These are phyloP conservation scores for Pleurotus citrinopileatus DNA, from an alignment of 768 basidiomycete genomes.

Conservation along the genomic window DNA sequence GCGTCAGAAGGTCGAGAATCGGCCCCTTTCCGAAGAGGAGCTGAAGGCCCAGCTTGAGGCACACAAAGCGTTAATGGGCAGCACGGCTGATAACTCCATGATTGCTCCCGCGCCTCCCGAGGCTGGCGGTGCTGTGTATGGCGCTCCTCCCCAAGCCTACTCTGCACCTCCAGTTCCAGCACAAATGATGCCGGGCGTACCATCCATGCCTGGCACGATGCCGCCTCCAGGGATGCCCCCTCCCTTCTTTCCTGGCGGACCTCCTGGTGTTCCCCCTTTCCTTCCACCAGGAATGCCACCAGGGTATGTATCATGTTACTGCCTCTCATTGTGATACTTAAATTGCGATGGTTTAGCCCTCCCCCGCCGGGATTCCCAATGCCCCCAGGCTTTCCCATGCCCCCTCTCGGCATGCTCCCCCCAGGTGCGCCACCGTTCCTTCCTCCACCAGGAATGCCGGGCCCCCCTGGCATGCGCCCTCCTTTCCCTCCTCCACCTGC, in stretches of 20 bases:
- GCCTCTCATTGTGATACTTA: conserved; percentile 14
- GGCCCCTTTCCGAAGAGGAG: conserved; percentile 77
- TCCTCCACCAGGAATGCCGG: conserved; percentile 15
- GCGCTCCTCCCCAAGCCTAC: conserved; percentile 74
- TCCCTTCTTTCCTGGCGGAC: conserved; percentile 38
- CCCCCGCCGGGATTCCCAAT: conserved; percentile 55
- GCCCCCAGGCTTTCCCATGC: conserved; percentile 43
- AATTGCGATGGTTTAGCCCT: conserved; percentile 22
- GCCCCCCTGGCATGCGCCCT: conserved; percentile 16
- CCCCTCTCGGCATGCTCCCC: conserved; percentile 32
- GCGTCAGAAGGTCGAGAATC: conserved; percentile 78
- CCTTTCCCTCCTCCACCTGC: conserved; percentile 19
- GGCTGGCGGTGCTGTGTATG: conserved; percentile 61
- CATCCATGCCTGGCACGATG: conserved; percentile 27
- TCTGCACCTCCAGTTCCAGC: conserved; percentile 42
- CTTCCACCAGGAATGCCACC: conserved; percentile 53
- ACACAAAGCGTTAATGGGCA: conserved; percentile 90
- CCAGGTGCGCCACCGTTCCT: conserved; percentile 29
- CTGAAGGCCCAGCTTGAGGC: conserved; percentile 82
- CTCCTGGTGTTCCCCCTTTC: conserved; percentile 36
- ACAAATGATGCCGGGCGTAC: conserved; percentile 21
- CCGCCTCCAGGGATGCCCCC: conserved; percentile 25
- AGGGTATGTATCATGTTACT: conserved; percentile 26
- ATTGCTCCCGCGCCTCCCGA: conserved; percentile 34
- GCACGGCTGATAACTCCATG: conserved; percentile 31